Percentiles rank a stretch among this genome's conserved stretches.
Evolutionary conservation across 805 yeast species (phyloP).

Genomic region (Sugiyamaella chiloensis): DNA sequence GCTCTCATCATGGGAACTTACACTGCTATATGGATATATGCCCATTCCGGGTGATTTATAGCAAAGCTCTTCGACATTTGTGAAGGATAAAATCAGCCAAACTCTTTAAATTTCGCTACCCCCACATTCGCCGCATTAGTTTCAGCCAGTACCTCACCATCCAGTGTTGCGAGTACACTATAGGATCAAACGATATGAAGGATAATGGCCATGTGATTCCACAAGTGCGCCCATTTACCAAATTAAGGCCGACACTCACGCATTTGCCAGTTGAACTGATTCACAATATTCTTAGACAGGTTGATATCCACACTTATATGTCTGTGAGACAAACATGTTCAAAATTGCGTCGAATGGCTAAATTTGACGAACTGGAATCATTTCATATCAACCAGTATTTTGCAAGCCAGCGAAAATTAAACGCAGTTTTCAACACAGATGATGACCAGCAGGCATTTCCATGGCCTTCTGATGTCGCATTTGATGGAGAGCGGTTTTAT

Average conservation of each 20-base stretch:
- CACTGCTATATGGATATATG: constrained; percentile 30
- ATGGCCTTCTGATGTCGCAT: background rate
- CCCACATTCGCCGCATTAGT: no score
- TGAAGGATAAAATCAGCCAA: no score
- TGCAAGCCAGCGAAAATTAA: background rate
- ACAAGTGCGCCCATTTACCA: no score
- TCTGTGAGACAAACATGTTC: constrained; percentile 8
- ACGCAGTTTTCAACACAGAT: background rate
- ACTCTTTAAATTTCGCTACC: no score
- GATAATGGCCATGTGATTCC: no score
- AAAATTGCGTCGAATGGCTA: constrained; percentile 3
- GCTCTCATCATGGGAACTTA: constrained; percentile 13
- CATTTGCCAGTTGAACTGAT: constrained; percentile 2
- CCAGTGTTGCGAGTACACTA: no score
- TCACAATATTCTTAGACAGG: background rate
- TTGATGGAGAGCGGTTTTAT: background rate
- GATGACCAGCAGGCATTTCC: background rate
- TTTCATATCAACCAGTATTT: background rate
- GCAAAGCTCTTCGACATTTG: constrained; percentile 18
- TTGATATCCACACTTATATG: constrained; percentile 5
- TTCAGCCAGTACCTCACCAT: no score
- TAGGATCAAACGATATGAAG: no score
- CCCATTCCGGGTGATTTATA: constrained; percentile 30
- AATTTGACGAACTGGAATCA: background rate
- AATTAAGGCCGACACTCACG: background rate